Conservation (phyloP, 2,329 filamentous ascomycete genomes). For the Ceratocystis destructans region DNA sequence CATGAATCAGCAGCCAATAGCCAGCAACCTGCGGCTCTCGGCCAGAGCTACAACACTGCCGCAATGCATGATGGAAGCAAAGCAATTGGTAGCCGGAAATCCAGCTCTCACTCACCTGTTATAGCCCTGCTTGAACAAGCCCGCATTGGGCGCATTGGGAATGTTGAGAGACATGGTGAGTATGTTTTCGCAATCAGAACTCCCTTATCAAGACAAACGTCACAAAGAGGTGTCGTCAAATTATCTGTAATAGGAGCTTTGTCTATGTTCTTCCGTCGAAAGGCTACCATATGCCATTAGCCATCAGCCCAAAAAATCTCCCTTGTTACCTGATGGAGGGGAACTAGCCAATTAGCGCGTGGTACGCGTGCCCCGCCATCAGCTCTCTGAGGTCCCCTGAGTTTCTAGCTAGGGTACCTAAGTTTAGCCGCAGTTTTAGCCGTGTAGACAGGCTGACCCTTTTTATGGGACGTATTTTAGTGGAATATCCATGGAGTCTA, state of each 20-base stretch:
- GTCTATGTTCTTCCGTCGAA: constrained; percentile 7
- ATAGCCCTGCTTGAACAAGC: constrained; percentile 92
- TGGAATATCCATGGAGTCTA: background rate
- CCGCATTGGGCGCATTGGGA: constrained; percentile 81
- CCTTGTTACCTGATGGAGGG: constrained; percentile 17
- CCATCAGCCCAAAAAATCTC: constrained; percentile 16
- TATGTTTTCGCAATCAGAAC: constrained; percentile 6
- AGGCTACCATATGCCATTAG: constrained; percentile 18
- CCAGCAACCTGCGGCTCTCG: background rate
- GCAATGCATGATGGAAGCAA: background rate
- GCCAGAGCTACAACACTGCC: constrained; percentile 10
- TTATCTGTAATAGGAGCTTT: constrained; percentile 16
- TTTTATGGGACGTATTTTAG: background rate
- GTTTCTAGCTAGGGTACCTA: constrained; percentile 2
- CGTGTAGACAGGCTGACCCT: background rate
- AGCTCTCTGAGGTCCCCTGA: constrained; percentile 16
- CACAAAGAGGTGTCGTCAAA: constrained; percentile 14
- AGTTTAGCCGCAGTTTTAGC: background rate
- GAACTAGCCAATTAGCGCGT: constrained; percentile 19
- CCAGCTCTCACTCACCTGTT: constrained; percentile 65
- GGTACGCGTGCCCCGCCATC: constrained; percentile 19
- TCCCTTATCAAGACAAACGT: constrained; percentile 14
- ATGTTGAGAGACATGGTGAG: constrained; percentile 81
- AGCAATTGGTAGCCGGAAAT: background rate
- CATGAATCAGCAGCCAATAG: constrained; percentile 7